Evolutionary conservation across 169 alveolate genomes (phyloP).

Genomic region (Plasmodium berghei): DNA sequence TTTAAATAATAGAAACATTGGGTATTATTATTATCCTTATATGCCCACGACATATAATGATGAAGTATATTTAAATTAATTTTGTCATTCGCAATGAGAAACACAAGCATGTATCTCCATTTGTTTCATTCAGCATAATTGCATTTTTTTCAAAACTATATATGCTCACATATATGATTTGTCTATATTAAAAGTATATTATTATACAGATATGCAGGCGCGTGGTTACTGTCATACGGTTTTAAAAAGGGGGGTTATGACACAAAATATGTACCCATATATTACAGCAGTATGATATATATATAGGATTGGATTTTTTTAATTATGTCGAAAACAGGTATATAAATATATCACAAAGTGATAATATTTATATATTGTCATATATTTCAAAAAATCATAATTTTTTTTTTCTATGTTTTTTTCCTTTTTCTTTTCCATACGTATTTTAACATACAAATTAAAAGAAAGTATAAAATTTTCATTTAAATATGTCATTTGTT

Average conservation of each 20-base stretch:
- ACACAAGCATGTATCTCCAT: not conserved
- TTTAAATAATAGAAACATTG: slow-evolving; percentile 52
- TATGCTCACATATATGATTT: not conserved
- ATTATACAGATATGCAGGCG: too few relatives aligned
- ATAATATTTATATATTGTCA: too few relatives aligned
- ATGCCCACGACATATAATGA: slow-evolving; percentile 21
- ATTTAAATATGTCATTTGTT: slow-evolving; percentile 2
- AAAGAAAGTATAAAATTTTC: slow-evolving; percentile 1
- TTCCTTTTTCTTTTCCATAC: not conserved
- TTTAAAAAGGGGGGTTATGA: too few relatives aligned
- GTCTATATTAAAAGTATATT: not conserved
- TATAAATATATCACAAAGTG: too few relatives aligned
- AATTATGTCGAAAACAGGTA: too few relatives aligned
- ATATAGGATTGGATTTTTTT: too few relatives aligned
- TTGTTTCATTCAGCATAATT: not conserved
- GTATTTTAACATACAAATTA: not conserved
- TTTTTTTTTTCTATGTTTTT: slow-evolving; percentile 2
- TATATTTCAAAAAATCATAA: too few relatives aligned
- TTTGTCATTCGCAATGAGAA: not conserved
- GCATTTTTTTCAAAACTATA: not conserved
- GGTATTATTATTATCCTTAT: slow-evolving; percentile 55
- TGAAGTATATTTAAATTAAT: slow-evolving; percentile 50
- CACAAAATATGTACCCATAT: too few relatives aligned
- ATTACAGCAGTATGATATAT: too few relatives aligned
- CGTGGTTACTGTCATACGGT: too few relatives aligned